Evolutionary conservation across 2,329 filamentous ascomycete species (phyloP).

Genomic region (Botryosphaeria dothidea): DNA sequence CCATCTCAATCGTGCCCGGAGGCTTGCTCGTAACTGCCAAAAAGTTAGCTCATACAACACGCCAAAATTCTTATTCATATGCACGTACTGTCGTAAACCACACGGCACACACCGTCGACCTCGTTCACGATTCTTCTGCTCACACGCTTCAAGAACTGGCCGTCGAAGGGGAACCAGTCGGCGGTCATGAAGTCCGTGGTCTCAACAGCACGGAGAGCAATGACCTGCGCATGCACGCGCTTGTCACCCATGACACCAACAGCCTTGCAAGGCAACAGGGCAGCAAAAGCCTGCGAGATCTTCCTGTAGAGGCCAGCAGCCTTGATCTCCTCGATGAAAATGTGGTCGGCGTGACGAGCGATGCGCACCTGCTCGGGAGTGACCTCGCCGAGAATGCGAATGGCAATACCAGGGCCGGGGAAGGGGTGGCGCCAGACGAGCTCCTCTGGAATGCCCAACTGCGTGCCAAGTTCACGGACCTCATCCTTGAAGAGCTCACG

Average conservation of each 20-base stretch:
- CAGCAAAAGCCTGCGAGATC: slow-evolving; percentile 70
- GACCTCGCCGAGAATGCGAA: slow-evolving; percentile 81
- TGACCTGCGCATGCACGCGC: slow-evolving; percentile 64
- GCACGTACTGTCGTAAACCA: slow-evolving; percentile 66
- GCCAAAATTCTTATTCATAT: slow-evolving; percentile 11
- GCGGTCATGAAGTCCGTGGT: slow-evolving; percentile 75
- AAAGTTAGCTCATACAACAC: slow-evolving; percentile 20
- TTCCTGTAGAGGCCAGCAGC: slow-evolving; percentile 72
- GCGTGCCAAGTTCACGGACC: slow-evolving; percentile 67
- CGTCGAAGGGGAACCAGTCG: slow-evolving; percentile 66
- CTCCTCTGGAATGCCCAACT: slow-evolving; percentile 71
- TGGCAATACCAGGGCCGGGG: slow-evolving; percentile 73
- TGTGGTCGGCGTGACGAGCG: slow-evolving; percentile 72
- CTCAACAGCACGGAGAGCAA: slow-evolving; percentile 62
- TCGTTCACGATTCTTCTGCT: slow-evolving; percentile 72
- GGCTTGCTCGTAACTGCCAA: slow-evolving; percentile 63
- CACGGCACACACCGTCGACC: slow-evolving; percentile 70
- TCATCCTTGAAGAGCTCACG: slow-evolving; percentile 84
- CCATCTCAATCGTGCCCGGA: slow-evolving; percentile 73
- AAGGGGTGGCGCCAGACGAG: slow-evolving; percentile 79
- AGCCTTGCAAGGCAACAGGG: slow-evolving; percentile 64
- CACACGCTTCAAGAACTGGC: slow-evolving; percentile 65
- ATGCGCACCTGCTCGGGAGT: slow-evolving; percentile 78
- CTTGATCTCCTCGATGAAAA: slow-evolving; percentile 76
- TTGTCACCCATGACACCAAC: slow-evolving; percentile 72